Conservation (phyloP, 2,329 filamentous ascomycete species). For the Monilinia fructigena region DNA sequence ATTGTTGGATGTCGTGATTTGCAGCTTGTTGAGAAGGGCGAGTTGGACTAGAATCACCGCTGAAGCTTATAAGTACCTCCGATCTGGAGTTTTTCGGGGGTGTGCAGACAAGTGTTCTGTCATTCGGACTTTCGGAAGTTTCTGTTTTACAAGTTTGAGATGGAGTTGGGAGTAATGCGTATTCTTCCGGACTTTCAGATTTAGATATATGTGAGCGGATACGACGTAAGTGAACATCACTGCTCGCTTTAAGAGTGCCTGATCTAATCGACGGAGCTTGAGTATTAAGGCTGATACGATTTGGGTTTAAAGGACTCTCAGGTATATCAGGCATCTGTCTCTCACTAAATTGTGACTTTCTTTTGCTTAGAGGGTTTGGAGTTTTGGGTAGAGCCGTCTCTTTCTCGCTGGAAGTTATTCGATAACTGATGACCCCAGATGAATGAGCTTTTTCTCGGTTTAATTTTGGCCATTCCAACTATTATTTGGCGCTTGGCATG, state of each 20-base stretch:
- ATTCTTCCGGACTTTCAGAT: not conserved
- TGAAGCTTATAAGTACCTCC: not conserved
- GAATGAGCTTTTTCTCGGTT: not conserved
- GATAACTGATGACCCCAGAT: not conserved
- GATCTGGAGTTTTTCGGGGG: not conserved
- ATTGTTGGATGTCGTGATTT: not conserved
- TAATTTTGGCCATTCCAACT: not conserved
- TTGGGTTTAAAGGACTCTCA: not conserved
- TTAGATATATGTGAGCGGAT: not conserved
- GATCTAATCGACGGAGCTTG: not conserved
- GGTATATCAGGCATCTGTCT: slow-evolving; percentile 16
- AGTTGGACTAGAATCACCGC: not conserved
- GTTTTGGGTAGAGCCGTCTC: not conserved
- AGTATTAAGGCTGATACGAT: too few relatives aligned
- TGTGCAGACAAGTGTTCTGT: not conserved
- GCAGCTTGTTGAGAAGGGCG: not conserved
- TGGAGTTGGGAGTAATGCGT: too few relatives aligned
- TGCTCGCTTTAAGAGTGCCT: not conserved
- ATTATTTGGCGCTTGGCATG: not conserved
- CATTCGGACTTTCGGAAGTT: not conserved
- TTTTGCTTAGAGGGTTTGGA: not conserved
- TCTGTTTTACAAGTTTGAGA: not conserved
- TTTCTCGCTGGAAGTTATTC: not conserved
- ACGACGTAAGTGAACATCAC: not conserved
- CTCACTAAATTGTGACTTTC: slow-evolving; percentile 12